Base-by-base conservation (phyloP, 768 basidiomycete genomes). In the Clitopilus hobsonii region DNA sequence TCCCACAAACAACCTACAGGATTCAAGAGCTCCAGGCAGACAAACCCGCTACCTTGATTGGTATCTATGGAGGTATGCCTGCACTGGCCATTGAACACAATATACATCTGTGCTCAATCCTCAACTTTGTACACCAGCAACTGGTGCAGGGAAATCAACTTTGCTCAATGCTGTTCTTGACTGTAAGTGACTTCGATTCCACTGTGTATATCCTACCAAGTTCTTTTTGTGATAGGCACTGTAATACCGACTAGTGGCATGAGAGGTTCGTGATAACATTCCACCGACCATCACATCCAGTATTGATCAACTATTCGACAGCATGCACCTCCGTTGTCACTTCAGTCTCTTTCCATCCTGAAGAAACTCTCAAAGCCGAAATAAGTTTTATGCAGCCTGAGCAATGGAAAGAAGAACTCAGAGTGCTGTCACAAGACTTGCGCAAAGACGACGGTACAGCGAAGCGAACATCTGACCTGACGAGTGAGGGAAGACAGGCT, bases 291-390 rank as follows among this genome's bases (percentile, higher is more conserved):
- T 18, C n/a, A 20, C 11, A 6, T n/a, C 11, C 22, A 6, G 13
- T 20, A 8, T 45, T 45, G n/a, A 23, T 45, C 4, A 45, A 16
- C 30, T 13, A 28, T 38, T 52, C 5, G 10, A 18, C 10, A 84
- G 85, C 85, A 6, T 86, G 85, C 58, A 86, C 84, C 3, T 83
- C 83, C 4, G 82, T 84, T 22, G 83, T 85, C 2, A 86, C 84
- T 0, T 82, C 85, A 60, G 76, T 86, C 22, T 67, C 76, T 0
- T 80, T 84, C 58, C 83, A 86, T 16, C n/a, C 22, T 5, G 41
- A 18, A 45, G n/a, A 16, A 4, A 20, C 41, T 23, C n/a, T 45
- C n/a, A 45, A 18, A 5, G 41, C 41, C 8, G 41, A 45, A 45
- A 45, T 45, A 11, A 45, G 22, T 20, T 45, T 45, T 23, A 10